Conservation (phyloP, 495 filamentous ascomycete species). For the Aspergillus kassunensis region DNA sequence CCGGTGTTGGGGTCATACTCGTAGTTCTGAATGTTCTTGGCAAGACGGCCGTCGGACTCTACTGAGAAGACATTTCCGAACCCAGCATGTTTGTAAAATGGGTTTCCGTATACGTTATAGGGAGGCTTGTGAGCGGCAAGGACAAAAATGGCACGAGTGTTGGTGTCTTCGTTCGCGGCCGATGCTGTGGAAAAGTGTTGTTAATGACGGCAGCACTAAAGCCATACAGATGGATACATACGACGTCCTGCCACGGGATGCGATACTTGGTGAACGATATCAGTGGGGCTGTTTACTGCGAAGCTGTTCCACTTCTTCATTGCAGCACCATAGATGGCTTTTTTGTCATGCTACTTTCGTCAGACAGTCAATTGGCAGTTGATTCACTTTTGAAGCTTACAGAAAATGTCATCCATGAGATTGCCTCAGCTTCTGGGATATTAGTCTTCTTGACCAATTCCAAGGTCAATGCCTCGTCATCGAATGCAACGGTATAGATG, state of each 20-base stretch:
- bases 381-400: constrained; percentile 31
- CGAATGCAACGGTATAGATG: constrained; percentile 80
- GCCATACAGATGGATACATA: constrained; percentile 27
- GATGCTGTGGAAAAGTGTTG: constrained; percentile 45
- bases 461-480: constrained; percentile 68
- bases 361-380: background rate
- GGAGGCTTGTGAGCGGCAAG: constrained; percentile 72
- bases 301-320: constrained; percentile 90
- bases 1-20: constrained; percentile 68
- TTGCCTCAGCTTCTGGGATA: constrained; percentile 75
- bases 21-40: constrained; percentile 73
- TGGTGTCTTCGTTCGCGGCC: constrained; percentile 63
- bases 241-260: constrained; percentile 63
- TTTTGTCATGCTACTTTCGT: constrained; percentile 59
- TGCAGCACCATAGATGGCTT: constrained; percentile 78
- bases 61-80: constrained; percentile 76
- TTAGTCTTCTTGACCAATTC: constrained; percentile 71
- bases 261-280: constrained; percentile 71
- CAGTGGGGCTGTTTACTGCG: constrained; percentile 67
- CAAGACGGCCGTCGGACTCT: constrained; percentile 55
- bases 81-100: constrained; percentile 80
- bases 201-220: background rate
- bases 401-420: constrained; percentile 88
- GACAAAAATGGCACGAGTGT: constrained; percentile 82
- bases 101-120: constrained; percentile 78